These are phyloP conservation scores for Aspergillus novofumigatus DNA, from an alignment of 2,329 filamentous ascomycete species.

Conservation along the genomic window DNA sequence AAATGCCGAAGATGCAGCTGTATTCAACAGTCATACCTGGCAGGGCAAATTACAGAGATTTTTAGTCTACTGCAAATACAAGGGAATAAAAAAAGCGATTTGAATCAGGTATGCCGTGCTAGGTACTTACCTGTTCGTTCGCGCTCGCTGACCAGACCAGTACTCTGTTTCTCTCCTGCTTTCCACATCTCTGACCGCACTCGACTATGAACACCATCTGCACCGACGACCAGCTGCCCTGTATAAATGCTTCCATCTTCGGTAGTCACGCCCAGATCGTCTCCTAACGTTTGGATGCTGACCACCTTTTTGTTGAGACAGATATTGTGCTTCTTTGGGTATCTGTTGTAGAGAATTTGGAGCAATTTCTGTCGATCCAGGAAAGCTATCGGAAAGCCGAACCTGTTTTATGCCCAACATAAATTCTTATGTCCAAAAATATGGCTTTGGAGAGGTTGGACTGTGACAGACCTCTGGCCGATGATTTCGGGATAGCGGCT, in stretches of 20 bases:
- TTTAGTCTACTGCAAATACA: no score
- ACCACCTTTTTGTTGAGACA: not conserved
- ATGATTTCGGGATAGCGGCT: not conserved
- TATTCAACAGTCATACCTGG: slow-evolving; percentile 23
- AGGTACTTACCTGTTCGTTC: no score
- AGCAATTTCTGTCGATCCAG: slow-evolving; percentile 9
- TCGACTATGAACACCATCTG: not conserved
- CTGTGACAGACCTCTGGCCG: not conserved
- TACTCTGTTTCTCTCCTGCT: not conserved
- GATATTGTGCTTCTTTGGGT: not conserved
- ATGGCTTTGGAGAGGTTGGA: no score
- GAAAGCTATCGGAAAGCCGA: slow-evolving; percentile 8
- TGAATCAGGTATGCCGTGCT: no score
- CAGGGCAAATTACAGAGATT: not conserved
- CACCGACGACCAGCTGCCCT: slow-evolving; percentile 1
- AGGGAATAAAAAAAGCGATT: no score
- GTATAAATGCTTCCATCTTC: not conserved
- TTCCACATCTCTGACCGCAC: not conserved
- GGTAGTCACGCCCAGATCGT: not conserved
- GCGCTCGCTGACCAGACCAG: no score
- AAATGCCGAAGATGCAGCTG: slow-evolving; percentile 29
- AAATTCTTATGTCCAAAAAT: no score
- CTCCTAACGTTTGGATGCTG: not conserved
- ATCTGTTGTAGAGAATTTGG: slow-evolving; percentile 3
- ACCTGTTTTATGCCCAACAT: slow-evolving; percentile 1